A percentile compares a stretch with the other conserved stretches of the same genome.
These are phyloP conservation scores for Mycena vitilis DNA, from an alignment of 768 basidiomycete species.

Conservation along the genomic window DNA sequence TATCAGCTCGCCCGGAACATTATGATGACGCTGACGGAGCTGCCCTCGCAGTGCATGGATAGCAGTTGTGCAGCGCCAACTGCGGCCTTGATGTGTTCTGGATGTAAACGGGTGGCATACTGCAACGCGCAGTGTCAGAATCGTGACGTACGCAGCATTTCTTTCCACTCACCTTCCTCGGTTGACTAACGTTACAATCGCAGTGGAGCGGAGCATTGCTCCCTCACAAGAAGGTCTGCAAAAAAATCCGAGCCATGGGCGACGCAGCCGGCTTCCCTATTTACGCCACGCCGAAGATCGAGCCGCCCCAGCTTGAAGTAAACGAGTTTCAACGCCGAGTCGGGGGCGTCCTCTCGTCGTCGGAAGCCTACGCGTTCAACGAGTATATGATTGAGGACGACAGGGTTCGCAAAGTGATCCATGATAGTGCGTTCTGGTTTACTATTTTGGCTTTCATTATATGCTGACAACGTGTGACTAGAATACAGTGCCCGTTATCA, in stretches of 20 bases:
- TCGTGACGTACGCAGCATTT: conserved; percentile 17
- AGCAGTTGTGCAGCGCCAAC: not conserved
- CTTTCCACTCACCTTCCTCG: not conserved
- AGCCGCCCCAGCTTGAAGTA: conserved; percentile 15
- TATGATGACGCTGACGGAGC: conserved; percentile 25
- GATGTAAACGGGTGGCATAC: conserved; percentile 29
- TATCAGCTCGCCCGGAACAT: conserved; percentile 28
- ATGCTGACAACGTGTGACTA: not conserved
- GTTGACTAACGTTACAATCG: not conserved
- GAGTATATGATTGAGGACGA: conserved; percentile 25
- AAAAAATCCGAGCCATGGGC: conserved; percentile 23
- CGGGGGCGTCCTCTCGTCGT: not conserved
- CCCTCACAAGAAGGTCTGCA: conserved; percentile 32
- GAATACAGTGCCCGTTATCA: conserved; percentile 29
- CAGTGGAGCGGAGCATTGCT: conserved; percentile 20
- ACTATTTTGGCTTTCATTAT: not conserved
- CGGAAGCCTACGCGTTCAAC: conserved; percentile 14
- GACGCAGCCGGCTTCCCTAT: conserved; percentile 28
- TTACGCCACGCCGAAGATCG: conserved; percentile 11
- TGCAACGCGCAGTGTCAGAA: conserved; percentile 19
- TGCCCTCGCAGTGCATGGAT: conserved; percentile 28
- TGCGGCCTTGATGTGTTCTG: conserved; percentile 18
- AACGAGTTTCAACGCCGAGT: conserved; percentile 5
- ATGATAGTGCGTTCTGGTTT: conserved; percentile 30
- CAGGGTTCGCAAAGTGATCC: conserved; percentile 25